Evolutionary conservation across 2,329 filamentous ascomycete genomes (phyloP), one percentile per base, ranked within the genome.

Genomic region (Pseudogymnoascus sp.): DNA sequence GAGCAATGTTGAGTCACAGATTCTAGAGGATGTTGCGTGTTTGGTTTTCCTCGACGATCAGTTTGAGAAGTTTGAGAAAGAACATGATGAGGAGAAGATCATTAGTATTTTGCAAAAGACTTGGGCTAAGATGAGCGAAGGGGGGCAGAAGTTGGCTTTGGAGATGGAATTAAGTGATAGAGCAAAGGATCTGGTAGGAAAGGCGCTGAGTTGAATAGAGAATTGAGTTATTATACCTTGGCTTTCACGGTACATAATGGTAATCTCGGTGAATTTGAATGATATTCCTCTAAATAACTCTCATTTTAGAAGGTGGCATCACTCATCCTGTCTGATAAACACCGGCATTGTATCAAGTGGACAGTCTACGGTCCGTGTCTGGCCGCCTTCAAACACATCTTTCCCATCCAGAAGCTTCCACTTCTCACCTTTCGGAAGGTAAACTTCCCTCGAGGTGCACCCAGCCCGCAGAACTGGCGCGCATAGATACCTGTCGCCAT

Each of bases 1-100:
- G 70, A 76, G 77, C 61, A 82, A 85, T 63, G 78, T 80, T 64
- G 88, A 91, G 73, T 86, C 87, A 61, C 89, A 93, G 78, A 80
- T 84, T 5, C 79, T 96, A 65, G 91, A 95, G 77, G 91, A 95
- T 75, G 89, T 91, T 51, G 91, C 91, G 2, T 95, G 91, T 71
- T 76, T 96, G 62, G 91, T 95, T 29, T 96, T 96, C 72, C 76
- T 96, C 66, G 91, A 94, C 72, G 90, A 93, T 72, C 89, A 94
- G 71, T 89, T 95, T 66, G 91, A 92, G 69, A 84, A 82, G 59
- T 96, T 94, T 74, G 88, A 91, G 78, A 80, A 74, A 67, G 81
- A 83, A 29, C 81, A 86, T 61, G 88, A 91, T 70, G 89, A 93
- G 75, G 87, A 85, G 59, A 95, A 94, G 80, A 85, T 91, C 64